Base-by-base conservation (phyloP, 345 rosid genomes). In the Lepidium aucheri region DNA sequence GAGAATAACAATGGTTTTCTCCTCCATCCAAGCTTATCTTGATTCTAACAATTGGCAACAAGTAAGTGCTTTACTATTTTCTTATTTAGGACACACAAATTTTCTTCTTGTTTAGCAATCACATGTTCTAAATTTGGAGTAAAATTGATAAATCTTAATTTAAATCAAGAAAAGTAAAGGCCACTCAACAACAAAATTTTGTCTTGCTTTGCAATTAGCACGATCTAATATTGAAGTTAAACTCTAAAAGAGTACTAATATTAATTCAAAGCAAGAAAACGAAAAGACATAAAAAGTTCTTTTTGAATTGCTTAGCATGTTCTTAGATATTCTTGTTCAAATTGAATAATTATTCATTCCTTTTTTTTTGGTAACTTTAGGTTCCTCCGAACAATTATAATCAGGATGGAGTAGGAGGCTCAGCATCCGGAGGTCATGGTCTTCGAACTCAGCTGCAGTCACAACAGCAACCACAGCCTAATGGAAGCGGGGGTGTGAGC, bases 11-110 rank as follows among this genome's bases (percentile, higher is more conserved):
- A 94, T 94, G 99, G 95, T 81, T 83, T 94, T 84, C 67, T 69
- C 97, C 45, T 86, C 99, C 68, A 78, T 90, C 63, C 93, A 95
- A 78, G 81, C 95, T 81, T 90, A 94, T 83, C 95, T 88, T 82
- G 99, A 90, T 88, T 96, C 92, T 57, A 72, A 89, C 83, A 90
- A 90, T 89, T 94, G 97, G 97, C 97, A 86, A 60, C 96, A 85
- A 75, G 96, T 89, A 82, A 68, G 87, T 60, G 1, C 64, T 78
- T 71, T 67, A 34, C 74, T 68, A 50, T 50, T 67, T 70, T 33
- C 47, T 69, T 56, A 56, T 73, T 75, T 69, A 76, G 18, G 26
- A 41, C 64, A 72, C 65, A 63, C 51, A 28, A 60, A 12, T 20
- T 7, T 6, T 41, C 24, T 40, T 52, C 10, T 62, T 53, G 22